Conservation (phyloP, 2,329 filamentous ascomycete genomes). For the Ophiostoma sp. region DNA sequence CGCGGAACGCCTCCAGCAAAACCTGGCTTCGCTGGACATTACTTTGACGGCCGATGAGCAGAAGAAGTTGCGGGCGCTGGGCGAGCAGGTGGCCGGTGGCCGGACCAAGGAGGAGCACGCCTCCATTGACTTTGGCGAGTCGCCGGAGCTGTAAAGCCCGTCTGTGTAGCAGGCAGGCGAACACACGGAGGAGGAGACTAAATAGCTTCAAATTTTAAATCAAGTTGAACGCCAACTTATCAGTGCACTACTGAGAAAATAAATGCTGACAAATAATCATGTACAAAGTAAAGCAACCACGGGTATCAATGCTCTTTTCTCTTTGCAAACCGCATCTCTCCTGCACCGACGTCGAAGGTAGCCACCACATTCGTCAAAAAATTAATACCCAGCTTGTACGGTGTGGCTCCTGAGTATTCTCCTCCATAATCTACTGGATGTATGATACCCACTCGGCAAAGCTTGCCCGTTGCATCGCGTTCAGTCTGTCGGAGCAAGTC, state of each 20-base stretch:
- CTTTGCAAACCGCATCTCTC: not conserved
- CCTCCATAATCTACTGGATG: not conserved
- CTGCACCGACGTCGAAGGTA: not conserved
- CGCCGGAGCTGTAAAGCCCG: not conserved
- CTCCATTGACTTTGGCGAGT: not conserved
- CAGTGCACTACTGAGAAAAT: too few species aligned
- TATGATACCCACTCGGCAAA: not conserved
- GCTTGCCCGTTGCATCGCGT: not conserved
- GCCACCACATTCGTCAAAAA: not conserved
- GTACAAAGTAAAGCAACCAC: too few species aligned
- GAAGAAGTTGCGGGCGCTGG: not conserved
- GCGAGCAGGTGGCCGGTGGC: not conserved
- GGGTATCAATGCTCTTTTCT: not conserved
- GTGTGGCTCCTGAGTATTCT: not conserved
- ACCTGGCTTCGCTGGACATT: not conserved
- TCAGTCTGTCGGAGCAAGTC: not conserved
- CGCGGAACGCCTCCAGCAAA: not conserved
- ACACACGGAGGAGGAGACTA: not conserved
- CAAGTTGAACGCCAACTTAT: not conserved
- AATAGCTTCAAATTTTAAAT: not conserved
- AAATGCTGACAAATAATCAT: too few species aligned
- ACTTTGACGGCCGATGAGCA: not conserved
- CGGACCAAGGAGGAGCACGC: not conserved
- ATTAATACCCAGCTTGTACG: not conserved
- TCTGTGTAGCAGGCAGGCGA: not conserved